These are phyloP conservation scores for Calonectria hawksworthii DNA, from an alignment of 2,329 filamentous ascomycete species.

Conservation along the genomic window DNA sequence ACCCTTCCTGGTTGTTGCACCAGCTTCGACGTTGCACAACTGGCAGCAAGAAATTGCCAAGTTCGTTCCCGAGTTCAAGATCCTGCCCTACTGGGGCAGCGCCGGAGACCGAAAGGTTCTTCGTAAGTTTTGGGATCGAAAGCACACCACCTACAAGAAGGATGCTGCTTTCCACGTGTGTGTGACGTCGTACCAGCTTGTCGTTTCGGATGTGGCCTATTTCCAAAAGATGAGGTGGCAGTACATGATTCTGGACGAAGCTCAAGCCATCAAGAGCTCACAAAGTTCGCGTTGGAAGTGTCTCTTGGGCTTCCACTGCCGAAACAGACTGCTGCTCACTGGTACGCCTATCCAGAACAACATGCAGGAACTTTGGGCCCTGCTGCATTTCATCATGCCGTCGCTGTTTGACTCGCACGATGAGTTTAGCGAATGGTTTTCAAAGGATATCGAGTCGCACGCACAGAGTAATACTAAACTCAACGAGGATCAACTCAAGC, in stretches of 20 bases:
- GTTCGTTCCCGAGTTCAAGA: constrained; percentile 95
- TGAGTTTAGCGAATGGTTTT: constrained; percentile 95
- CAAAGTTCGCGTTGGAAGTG: constrained; percentile 98
- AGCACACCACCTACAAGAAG: constrained; percentile 94
- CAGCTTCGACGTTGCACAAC: constrained; percentile 96
- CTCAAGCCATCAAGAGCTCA: constrained; percentile 98
- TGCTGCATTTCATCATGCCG: constrained; percentile 99
- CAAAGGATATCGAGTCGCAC: constrained; percentile 96
- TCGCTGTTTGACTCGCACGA: constrained; percentile 95
- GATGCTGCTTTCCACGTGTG: constrained; percentile 96
- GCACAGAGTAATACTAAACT: constrained; percentile 99
- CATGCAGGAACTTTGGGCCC: constrained; percentile 98
- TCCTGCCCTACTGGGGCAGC: constrained; percentile 97
- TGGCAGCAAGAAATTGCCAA: constrained; percentile 98
- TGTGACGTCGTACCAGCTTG: constrained; percentile 96
- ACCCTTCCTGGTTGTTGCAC: constrained; percentile 95
- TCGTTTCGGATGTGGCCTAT: constrained; percentile 95
- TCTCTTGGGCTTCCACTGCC: constrained; percentile 92
- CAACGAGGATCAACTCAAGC: constrained; percentile 96
- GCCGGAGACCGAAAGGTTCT: constrained; percentile 95
- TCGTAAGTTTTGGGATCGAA: constrained; percentile 98
- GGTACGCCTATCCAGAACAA: constrained; percentile 99
- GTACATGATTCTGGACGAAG: constrained; percentile 99
- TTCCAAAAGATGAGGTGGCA: constrained; percentile 99
- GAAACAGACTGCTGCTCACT: constrained; percentile 92